A percentile compares a stretch with the other conserved stretches of the same genome.
Evolutionary conservation across 371 early-diverging fungal genomes (phyloP).

Genomic region (Mucor indicus): DNA sequence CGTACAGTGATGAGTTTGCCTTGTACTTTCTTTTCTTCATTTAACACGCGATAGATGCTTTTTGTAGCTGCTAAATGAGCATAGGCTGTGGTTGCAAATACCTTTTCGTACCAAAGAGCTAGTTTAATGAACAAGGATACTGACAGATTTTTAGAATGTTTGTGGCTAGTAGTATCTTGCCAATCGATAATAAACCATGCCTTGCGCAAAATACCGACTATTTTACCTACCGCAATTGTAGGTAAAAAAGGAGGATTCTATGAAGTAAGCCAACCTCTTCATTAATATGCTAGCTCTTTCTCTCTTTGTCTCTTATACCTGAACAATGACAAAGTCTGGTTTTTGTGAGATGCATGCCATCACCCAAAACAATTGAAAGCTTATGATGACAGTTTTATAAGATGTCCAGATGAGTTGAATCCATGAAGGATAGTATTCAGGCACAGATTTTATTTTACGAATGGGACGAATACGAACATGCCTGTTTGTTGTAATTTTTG

Average conservation of each 20-base stretch:
- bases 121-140: slow-evolving; percentile 51
- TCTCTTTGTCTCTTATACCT: slow-evolving; percentile 53
- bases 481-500: slow-evolving; percentile 30
- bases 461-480: slow-evolving; percentile 45
- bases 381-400: slow-evolving; percentile 55
- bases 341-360: slow-evolving; percentile 40
- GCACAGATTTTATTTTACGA: slow-evolving; percentile 45
- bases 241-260: slow-evolving; percentile 97
- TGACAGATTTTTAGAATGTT: slow-evolving; percentile 71
- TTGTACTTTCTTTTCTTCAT: slow-evolving; percentile 55
- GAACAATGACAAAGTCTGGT: slow-evolving; percentile 77
- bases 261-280: no score
- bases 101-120: slow-evolving; percentile 71
- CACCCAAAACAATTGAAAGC: slow-evolving; percentile 43
- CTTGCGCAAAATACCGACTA: slow-evolving; percentile 58
- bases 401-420: slow-evolving; percentile 62
- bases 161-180: slow-evolving; percentile 96
- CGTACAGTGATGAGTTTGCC: slow-evolving; percentile 68
- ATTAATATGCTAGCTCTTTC: background rate
- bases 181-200: slow-evolving; percentile 88
- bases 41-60: slow-evolving; percentile 76
- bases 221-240: slow-evolving; percentile 74
- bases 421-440: slow-evolving; percentile 51
- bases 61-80: slow-evolving; percentile 89
- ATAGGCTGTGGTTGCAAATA: slow-evolving; percentile 69